Conservation (phyloP, 2,329 filamentous ascomycete genomes). For the Shiraia sp. region DNA sequence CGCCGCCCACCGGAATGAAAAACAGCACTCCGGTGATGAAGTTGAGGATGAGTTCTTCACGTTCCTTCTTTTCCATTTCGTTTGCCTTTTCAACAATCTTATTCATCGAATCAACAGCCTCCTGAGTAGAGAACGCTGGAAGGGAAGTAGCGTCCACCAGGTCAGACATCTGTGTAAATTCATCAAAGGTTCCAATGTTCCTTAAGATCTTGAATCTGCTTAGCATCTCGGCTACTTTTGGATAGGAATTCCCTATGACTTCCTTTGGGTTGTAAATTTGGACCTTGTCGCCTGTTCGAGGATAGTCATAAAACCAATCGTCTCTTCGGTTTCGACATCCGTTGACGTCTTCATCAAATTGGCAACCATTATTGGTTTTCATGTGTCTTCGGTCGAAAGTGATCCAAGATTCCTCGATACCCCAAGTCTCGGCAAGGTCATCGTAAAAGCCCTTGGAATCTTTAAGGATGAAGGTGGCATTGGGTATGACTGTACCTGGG, state of each 20-base stretch:
- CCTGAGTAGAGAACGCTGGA: slow-evolving; percentile 3
- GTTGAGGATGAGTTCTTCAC: slow-evolving; percentile 9
- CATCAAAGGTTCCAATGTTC: background rate
- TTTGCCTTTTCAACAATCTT: slow-evolving; percentile 11
- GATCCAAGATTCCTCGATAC: slow-evolving; percentile 10
- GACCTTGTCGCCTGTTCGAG: slow-evolving; percentile 6
- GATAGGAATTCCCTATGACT: slow-evolving; percentile 8
- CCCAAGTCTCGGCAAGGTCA: background rate
- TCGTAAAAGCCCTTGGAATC: no score
- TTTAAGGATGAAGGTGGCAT: no score
- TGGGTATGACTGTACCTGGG: no score
- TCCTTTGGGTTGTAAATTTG: slow-evolving; percentile 13
- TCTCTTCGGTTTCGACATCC: slow-evolving; percentile 2
- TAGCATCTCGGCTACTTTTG: slow-evolving; percentile 7
- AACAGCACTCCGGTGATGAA: slow-evolving; percentile 8
- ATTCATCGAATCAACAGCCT: slow-evolving; percentile 8
- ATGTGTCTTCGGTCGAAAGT: slow-evolving; percentile 3
- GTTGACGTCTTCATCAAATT: slow-evolving; percentile 4
- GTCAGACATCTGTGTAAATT: background rate
- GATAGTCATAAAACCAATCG: slow-evolving; percentile 10
- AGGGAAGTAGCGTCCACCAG: slow-evolving; percentile 10
- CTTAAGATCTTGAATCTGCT: slow-evolving; percentile 6
- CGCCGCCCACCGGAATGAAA: slow-evolving; percentile 4
- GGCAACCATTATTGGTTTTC: slow-evolving; percentile 12
- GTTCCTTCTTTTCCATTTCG: slow-evolving; percentile 11